These are phyloP conservation scores for Lactarius hengduanensis DNA, from an alignment of 768 basidiomycete genomes.

Conservation along the genomic window DNA sequence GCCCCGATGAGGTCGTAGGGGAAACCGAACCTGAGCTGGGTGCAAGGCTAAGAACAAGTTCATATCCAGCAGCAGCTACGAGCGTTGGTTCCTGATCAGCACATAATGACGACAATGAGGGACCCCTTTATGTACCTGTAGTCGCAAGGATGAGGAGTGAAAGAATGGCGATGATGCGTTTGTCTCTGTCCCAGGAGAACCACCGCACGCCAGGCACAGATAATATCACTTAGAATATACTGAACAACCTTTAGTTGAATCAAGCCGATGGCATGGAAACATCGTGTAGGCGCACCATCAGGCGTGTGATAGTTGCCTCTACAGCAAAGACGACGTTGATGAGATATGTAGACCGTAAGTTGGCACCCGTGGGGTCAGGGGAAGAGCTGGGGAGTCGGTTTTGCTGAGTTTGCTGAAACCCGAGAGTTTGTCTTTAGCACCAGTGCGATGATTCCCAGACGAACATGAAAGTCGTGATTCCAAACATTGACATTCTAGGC, in stretches of 20 bases:
- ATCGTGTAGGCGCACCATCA: too few species aligned
- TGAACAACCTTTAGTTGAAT: too few species aligned
- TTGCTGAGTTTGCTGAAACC: neutral
- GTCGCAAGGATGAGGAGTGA: neutral
- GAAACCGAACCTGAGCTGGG: too few species aligned
- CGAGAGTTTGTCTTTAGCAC: neutral
- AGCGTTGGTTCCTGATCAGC: too few species aligned
- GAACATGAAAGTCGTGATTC: conserved; percentile 1
- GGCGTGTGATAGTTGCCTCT: too few species aligned
- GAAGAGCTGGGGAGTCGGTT: too few species aligned
- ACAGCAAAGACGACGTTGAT: too few species aligned
- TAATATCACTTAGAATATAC: neutral
- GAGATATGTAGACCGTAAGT: too few species aligned
- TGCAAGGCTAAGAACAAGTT: neutral
- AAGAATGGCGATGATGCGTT: neutral
- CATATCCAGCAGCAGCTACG: neutral
- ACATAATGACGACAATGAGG: too few species aligned
- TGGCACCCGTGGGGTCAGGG: too few species aligned
- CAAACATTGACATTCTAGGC: neutral
- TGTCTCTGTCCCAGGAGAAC: conserved; percentile 7
- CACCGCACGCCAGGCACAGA: conserved; percentile 3
- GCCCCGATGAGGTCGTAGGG: neutral
- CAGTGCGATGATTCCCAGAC: neutral
- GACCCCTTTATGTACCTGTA: neutral
- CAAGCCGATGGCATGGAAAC: too few species aligned